Conservation (phyloP, 2,329 filamentous ascomycete species). For the Trichoderma endophyticum region DNA sequence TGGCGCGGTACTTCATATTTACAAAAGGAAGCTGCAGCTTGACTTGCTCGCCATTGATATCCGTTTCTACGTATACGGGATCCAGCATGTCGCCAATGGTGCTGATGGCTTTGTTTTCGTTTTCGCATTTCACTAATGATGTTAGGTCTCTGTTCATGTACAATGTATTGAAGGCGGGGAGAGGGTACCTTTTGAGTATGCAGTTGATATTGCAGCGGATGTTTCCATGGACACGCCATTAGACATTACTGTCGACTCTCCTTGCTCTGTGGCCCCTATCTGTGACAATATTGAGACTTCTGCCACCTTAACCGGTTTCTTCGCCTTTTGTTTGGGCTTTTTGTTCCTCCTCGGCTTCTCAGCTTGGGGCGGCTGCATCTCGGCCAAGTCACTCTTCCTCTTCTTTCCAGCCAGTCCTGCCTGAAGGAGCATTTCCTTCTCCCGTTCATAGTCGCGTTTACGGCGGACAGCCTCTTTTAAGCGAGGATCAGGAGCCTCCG, state of each 20-base stretch:
- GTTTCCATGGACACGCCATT: background rate
- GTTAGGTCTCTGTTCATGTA: too few species aligned
- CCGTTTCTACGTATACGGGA: conserved; percentile 40
- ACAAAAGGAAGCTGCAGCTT: conserved; percentile 63
- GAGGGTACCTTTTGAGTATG: conserved; percentile 27
- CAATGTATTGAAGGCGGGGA: background rate
- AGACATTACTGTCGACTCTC: conserved; percentile 7
- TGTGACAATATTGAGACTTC: background rate
- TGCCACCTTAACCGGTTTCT: background rate
- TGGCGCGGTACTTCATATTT: conserved; percentile 66
- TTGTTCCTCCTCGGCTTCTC: conserved; percentile 25
- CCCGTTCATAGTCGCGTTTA: conserved; percentile 61
- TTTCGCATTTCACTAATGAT: conserved; percentile 45
- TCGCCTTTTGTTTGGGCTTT: conserved; percentile 20
- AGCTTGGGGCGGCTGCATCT: conserved; percentile 28
- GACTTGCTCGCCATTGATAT: conserved; percentile 37
- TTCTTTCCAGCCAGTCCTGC: conserved; percentile 39
- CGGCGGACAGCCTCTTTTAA: conserved; percentile 59
- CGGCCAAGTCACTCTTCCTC: conserved; percentile 33
- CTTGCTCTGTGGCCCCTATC: background rate
- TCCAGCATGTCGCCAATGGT: conserved; percentile 41
- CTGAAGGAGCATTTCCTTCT: conserved; percentile 44
- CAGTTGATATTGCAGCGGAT: conserved; percentile 20
- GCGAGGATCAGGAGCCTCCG: conserved; percentile 43
- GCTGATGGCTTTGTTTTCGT: conserved; percentile 35